Percentiles rank a stretch among this genome's conserved stretches.
These are phyloP conservation scores for Vitis riparia DNA, from an alignment of 164 flowering plant species.

Conservation along the genomic window DNA sequence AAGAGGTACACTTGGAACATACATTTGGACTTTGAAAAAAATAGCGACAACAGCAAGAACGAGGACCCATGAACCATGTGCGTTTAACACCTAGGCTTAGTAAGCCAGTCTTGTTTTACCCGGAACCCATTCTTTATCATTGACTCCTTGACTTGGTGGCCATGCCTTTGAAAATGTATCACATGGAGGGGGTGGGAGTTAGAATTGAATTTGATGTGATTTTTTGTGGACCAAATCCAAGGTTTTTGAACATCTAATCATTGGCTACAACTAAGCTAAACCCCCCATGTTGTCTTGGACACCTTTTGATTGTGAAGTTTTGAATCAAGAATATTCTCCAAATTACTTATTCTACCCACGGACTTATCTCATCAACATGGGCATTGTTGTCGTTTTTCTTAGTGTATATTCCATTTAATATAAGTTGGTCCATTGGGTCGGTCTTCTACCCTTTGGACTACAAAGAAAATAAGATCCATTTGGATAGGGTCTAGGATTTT, in stretches of 20 bases:
- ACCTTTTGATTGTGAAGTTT: neutral
- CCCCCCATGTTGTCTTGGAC: neutral
- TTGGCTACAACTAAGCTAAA: neutral
- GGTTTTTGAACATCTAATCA: conserved; percentile 2
- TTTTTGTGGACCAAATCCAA: neutral
- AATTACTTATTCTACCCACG: neutral
- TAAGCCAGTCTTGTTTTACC: conserved; percentile 8
- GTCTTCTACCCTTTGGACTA: neutral
- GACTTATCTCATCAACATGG: neutral
- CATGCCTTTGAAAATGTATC: too few relatives aligned
- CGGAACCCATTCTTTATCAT: conserved; percentile 4
- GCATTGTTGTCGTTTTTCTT: neutral
- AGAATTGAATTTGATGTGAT: neutral
- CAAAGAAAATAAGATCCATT: too few relatives aligned
- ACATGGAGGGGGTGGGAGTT: too few relatives aligned
- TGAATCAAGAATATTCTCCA: neutral
- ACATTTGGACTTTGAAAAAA: too few relatives aligned
- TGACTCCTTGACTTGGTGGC: conserved; percentile 6
- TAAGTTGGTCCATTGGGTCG: neutral
- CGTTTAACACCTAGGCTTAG: too few relatives aligned
- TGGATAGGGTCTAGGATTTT: too few relatives aligned
- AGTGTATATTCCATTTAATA: neutral
- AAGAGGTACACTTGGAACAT: too few relatives aligned
- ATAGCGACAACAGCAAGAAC: too few relatives aligned
- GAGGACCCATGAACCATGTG: too few relatives aligned